phyloP scores from a whole-genome alignment of 2,329 filamentous ascomycete genomes.

The Phaeosphaeria sp. region DNA sequence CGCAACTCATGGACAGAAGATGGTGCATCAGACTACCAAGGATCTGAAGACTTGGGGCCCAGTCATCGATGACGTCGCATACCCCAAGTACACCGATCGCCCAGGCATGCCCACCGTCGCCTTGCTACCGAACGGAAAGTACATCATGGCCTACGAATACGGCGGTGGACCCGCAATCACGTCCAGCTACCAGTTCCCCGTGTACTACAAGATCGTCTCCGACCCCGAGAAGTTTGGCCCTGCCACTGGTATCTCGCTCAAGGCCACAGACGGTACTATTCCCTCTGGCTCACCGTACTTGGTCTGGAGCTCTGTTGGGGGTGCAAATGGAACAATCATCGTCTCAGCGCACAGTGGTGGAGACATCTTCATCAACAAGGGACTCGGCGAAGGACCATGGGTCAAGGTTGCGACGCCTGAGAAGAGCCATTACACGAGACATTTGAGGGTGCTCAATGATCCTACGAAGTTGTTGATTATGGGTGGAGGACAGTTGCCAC shows the following conservation, averaged over 20 bases:
- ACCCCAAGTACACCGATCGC: conserved; percentile 66
- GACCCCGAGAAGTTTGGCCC: conserved; percentile 57
- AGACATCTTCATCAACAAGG: conserved; percentile 57
- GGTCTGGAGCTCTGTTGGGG: conserved; percentile 58
- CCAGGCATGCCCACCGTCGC: conserved; percentile 73
- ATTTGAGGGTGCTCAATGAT: conserved; percentile 54
- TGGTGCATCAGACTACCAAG: conserved; percentile 67
- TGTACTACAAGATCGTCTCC: conserved; percentile 59
- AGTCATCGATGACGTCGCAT: conserved; percentile 67
- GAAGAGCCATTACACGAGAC: conserved; percentile 54
- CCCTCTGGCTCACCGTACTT: conserved; percentile 59
- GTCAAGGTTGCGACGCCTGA: conserved; percentile 52
- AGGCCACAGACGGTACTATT: conserved; percentile 53
- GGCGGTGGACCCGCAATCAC: conserved; percentile 54
- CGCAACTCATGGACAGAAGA: conserved; percentile 68
- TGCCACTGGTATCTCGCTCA: conserved; percentile 50
- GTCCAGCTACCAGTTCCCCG: conserved; percentile 53
- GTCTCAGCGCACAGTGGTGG: conserved; percentile 50
- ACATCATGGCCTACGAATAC: conserved; percentile 70
- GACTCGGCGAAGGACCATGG: conserved; percentile 55
- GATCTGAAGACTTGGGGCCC: conserved; percentile 67
- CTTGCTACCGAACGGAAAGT: conserved; percentile 64
- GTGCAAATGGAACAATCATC: conserved; percentile 59
- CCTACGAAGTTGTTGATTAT: conserved; percentile 49
- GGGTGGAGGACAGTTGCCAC: conserved; percentile 49